These are phyloP conservation scores for Annulohypoxylon maeteangense DNA, from an alignment of 495 filamentous ascomycete genomes.

Conservation along the genomic window DNA sequence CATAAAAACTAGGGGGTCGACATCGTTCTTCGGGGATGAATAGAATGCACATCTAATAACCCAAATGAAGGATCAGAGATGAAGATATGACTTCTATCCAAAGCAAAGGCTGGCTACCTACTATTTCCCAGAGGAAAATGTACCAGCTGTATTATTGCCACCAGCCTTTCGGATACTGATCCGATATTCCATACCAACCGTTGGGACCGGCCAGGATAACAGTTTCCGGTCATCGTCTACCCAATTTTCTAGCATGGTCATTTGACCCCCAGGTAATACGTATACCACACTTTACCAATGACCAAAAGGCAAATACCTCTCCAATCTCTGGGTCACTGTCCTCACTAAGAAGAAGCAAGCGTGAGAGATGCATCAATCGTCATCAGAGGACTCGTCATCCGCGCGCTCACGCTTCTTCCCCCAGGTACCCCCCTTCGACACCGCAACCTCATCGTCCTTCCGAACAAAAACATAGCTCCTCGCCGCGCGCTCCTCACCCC, in stretches of 20 bases:
- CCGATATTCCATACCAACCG: background rate
- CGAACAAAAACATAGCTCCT: slow-evolving; percentile 84
- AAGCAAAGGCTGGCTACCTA: background rate
- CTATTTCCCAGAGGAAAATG: background rate
- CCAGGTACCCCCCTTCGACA: slow-evolving; percentile 51
- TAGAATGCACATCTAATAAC: background rate
- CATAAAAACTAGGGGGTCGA: background rate
- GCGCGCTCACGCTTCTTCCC: slow-evolving; percentile 59
- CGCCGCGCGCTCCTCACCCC: slow-evolving; percentile 78
- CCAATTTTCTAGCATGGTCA: background rate
- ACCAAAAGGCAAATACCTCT: background rate
- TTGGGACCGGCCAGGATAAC: background rate
- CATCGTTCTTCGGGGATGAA: background rate
- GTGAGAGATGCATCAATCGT: slow-evolving; percentile 31
- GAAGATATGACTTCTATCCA: background rate
- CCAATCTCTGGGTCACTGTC: background rate
- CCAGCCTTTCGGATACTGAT: background rate
- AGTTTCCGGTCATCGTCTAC: background rate
- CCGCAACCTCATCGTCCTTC: slow-evolving; percentile 58
- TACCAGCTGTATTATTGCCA: background rate
- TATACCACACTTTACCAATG: background rate
- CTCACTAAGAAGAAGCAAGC: background rate
- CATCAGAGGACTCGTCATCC: slow-evolving; percentile 51
- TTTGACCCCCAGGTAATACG: background rate
- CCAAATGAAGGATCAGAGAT: background rate